Percentiles rank a stretch among this genome's conserved stretches.
phyloP scores from a whole-genome alignment of 257 asterid species.

The Nicotiana sylvestris region DNA sequence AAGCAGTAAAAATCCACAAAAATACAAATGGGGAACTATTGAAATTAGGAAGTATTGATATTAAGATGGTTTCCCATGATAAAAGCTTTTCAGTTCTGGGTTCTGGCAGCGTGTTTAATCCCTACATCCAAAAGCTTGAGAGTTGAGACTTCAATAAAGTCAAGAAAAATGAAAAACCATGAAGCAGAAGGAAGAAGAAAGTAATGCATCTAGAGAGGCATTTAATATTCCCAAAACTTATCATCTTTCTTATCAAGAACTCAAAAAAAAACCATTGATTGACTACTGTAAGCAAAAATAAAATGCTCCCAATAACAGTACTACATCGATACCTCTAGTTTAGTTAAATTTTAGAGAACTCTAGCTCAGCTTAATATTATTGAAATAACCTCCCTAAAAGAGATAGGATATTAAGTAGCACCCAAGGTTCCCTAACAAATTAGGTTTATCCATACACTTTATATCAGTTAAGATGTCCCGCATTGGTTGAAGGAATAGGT shows the following conservation, averaged over 20 bases:
- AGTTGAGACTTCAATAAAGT: too few species aligned
- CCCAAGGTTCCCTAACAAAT: too few species aligned
- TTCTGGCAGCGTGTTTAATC: too few species aligned
- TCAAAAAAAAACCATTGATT: background rate
- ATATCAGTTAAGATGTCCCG: background rate
- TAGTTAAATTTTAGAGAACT: background rate
- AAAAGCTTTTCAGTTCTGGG: too few species aligned
- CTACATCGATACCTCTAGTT: background rate
- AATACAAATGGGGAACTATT: too few species aligned
- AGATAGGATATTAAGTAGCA: background rate
- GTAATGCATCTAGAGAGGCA: background rate
- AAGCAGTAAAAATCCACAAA: too few species aligned
- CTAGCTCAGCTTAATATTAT: background rate
- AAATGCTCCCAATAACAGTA: too few species aligned
- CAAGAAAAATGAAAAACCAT: background rate
- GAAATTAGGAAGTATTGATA: too few species aligned
- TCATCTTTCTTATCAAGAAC: background rate
- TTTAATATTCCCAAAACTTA: background rate
- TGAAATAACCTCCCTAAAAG: background rate
- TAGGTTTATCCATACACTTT: background rate
- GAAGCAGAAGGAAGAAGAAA: background rate
- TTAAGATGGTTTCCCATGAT: too few species aligned
- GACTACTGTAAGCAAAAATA: background rate
- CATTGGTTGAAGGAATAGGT: too few species aligned
- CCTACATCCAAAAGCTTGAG: too few species aligned